Percentiles rank a stretch among this genome's conserved stretches.
These are phyloP conservation scores for Ustilago hordei DNA, from an alignment of 1,284 basidiomycete species.

Conservation along the genomic window DNA sequence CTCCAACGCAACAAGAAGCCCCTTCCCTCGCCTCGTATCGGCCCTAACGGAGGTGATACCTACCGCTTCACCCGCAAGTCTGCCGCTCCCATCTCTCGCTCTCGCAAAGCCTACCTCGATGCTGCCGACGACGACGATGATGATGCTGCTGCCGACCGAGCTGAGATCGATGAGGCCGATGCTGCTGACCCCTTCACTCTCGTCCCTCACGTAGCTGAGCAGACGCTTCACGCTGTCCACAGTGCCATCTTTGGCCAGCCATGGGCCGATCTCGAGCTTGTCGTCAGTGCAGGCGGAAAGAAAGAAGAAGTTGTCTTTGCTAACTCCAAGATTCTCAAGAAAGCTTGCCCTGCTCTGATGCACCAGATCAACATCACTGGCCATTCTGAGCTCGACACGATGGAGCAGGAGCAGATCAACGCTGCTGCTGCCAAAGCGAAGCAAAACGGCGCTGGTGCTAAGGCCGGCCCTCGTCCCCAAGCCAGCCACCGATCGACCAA, in stretches of 20 bases:
- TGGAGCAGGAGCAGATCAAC: slow-evolving; percentile 32
- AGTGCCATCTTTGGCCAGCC: slow-evolving; percentile 42
- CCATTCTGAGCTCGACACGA: slow-evolving; percentile 34
- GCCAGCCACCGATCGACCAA: slow-evolving; percentile 29
- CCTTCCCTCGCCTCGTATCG: slow-evolving; percentile 23
- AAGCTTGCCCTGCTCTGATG: slow-evolving; percentile 37
- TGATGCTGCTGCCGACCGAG: slow-evolving; percentile 4
- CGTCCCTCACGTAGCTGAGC: slow-evolving; percentile 42
- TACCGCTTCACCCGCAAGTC: slow-evolving; percentile 12
- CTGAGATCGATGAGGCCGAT: slow-evolving; percentile 37
- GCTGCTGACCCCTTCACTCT: slow-evolving; percentile 35
- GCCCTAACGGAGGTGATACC: slow-evolving; percentile 8
- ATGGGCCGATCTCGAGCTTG: slow-evolving; percentile 43
- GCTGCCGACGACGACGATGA: slow-evolving; percentile 17
- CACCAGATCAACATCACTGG: slow-evolving; percentile 36
- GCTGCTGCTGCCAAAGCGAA: slow-evolving; percentile 20
- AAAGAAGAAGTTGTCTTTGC: slow-evolving; percentile 41
- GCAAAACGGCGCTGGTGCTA: slow-evolving; percentile 5
- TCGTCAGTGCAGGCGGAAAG: slow-evolving; percentile 30
- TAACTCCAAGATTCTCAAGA: slow-evolving; percentile 38
- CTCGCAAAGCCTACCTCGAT: slow-evolving; percentile 21
- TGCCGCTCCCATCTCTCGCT: slow-evolving; percentile 3
- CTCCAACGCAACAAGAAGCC: slow-evolving; percentile 27
- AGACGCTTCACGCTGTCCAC: slow-evolving; percentile 45
- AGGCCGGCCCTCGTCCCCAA: slow-evolving; percentile 12